Conservation (phyloP, 306 rosid genomes). For the Prosopis cineraria region DNA sequence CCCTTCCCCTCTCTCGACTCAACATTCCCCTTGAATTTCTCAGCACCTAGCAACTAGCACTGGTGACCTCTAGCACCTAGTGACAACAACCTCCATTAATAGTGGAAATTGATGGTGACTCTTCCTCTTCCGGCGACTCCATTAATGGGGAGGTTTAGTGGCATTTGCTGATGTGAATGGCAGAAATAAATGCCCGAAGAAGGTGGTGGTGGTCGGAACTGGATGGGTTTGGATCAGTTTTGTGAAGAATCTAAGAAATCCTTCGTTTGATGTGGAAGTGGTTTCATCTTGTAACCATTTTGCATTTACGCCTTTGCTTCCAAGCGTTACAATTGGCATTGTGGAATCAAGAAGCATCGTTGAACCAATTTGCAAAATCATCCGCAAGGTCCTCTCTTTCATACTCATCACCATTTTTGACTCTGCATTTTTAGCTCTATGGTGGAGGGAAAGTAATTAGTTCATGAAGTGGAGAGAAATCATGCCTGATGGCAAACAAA, state of each 20-base stretch:
- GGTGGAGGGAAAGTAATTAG: no score
- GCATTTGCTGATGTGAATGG: conserved; percentile 64
- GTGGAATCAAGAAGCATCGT: conserved; percentile 92
- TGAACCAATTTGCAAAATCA: conserved; percentile 82
- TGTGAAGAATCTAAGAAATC: conserved; percentile 57
- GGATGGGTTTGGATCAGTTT: conserved; percentile 99
- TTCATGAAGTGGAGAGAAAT: no score
- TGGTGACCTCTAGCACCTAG: no score
- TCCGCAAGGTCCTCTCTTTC: conserved; percentile 53
- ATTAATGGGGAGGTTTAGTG: conserved; percentile 71
- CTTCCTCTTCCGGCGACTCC: no score
- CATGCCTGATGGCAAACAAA: no score
- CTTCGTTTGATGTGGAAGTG: conserved; percentile 74
- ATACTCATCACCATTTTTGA: not conserved
- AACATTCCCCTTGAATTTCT: no score
- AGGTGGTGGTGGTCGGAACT: conserved; percentile 93
- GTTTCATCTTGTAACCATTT: conserved; percentile 96
- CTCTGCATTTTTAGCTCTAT: no score
- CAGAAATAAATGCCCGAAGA: conserved; percentile 28
- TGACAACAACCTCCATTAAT: no score
- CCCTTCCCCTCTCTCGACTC: no score
- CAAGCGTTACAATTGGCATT: conserved; percentile 90
- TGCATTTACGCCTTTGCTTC: conserved; percentile 91
- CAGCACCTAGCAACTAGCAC: no score
- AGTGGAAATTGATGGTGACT: no score